Percentiles rank a stretch among this genome's conserved stretches.
phyloP scores from a whole-genome alignment of 345 rosid species.

The Salix exigua region DNA sequence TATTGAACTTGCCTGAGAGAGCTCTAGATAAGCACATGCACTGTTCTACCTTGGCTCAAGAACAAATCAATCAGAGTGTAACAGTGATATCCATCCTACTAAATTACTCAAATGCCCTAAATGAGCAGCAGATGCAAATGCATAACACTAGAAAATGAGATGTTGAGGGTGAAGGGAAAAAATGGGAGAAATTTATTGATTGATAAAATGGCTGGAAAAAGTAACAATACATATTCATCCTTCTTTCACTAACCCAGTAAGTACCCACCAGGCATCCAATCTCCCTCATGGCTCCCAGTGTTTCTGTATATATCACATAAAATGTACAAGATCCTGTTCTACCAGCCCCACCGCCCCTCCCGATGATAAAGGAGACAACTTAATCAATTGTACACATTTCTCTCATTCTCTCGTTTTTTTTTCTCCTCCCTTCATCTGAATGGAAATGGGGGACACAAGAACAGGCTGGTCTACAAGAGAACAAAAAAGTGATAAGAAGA shows the following conservation, averaged over 20 bases:
- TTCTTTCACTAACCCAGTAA: conserved; percentile 45
- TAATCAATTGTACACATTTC: conserved; percentile 39
- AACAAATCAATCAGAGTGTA: no score
- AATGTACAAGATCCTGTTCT: conserved; percentile 45
- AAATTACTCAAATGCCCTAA: background rate
- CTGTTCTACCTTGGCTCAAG: background rate
- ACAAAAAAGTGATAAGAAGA: conserved; percentile 9
- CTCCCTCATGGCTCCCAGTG: conserved; percentile 41
- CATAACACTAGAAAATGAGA: background rate
- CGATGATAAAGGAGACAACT: conserved; percentile 22
- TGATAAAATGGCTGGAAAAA: conserved; percentile 38
- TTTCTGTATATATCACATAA: conserved; percentile 52
- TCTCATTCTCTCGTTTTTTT: background rate
- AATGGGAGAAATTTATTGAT: conserved; percentile 42
- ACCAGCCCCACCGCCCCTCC: conserved; percentile 34
- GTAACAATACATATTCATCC: conserved; percentile 46
- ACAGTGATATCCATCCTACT: background rate
- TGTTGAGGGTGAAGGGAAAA: background rate
- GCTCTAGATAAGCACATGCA: conserved; percentile 4
- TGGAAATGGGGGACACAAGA: conserved; percentile 35
- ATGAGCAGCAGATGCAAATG: background rate
- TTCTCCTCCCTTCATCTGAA: background rate
- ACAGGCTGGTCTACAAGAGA: conserved; percentile 43
- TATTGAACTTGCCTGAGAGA: background rate
- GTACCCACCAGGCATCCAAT: conserved; percentile 46